These are phyloP conservation scores for Kluyveromyces marxianus DNA, from an alignment of 1,139 yeast genomes.

Conservation along the genomic window DNA sequence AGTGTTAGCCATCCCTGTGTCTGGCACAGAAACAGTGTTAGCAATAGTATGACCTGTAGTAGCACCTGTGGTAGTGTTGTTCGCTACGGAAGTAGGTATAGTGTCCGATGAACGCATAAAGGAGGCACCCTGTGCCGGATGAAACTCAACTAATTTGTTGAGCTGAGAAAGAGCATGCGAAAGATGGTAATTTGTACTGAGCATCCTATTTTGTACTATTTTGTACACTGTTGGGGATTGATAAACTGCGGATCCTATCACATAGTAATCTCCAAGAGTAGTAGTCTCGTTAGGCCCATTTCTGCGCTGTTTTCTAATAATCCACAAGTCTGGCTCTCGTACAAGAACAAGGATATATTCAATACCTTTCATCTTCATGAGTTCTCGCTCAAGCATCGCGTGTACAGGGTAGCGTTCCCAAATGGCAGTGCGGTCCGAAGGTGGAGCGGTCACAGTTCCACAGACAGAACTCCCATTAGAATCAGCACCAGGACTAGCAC, in stretches of 20 bases:
- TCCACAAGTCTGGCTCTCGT: conserved; percentile 89
- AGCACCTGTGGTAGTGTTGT: conserved; percentile 7
- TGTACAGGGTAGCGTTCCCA: conserved; percentile 25
- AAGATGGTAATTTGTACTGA: conserved; percentile 28
- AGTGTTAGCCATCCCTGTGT: conserved; percentile 8
- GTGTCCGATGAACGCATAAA: conserved; percentile 14
- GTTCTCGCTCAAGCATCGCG: conserved; percentile 40
- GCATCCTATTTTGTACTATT: conserved; percentile 47
- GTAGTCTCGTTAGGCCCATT: conserved; percentile 43
- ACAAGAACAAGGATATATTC: conserved; percentile 73
- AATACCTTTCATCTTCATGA: conserved; percentile 72
- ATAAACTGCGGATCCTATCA: conserved; percentile 86
- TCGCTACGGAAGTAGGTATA: conserved; percentile 5
- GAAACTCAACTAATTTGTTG: conserved; percentile 23
- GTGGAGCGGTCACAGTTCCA: not conserved
- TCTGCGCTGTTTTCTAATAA: conserved; percentile 74
- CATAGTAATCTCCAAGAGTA: conserved; percentile 67
- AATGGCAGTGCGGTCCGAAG: conserved; percentile 14
- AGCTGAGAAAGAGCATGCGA: conserved; percentile 21
- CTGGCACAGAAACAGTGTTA: conserved; percentile 6
- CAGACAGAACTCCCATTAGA: no score
- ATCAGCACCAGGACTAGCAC: not conserved
- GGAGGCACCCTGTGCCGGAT: conserved; percentile 31
- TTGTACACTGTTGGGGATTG: conserved; percentile 70
- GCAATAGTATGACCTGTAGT: conserved; percentile 11